A percentile compares a stretch with the other conserved stretches of the same genome.
These are phyloP conservation scores for Capronia americana DNA, from an alignment of 2,329 filamentous ascomycete genomes.

Conservation along the genomic window DNA sequence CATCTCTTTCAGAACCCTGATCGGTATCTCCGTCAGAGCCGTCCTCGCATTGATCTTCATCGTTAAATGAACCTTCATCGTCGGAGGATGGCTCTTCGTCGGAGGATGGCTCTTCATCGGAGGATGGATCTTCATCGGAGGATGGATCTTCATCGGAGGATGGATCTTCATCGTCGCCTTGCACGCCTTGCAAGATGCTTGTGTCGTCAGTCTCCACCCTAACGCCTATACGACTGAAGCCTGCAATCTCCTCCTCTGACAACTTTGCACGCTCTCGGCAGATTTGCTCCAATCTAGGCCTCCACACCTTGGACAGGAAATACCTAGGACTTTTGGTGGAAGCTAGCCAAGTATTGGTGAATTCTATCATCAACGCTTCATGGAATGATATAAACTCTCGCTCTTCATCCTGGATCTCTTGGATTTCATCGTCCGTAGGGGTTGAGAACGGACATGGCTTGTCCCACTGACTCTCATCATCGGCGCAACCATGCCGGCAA, in stretches of 20 bases:
- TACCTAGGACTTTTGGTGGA: background rate
- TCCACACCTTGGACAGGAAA: slow-evolving; percentile 9
- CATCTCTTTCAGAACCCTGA: background rate
- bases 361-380: slow-evolving; percentile 5
- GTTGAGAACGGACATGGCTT: slow-evolving; percentile 5
- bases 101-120: no score
- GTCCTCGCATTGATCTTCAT: background rate
- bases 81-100: no score
- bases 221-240: background rate
- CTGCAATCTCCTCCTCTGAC: slow-evolving; percentile 4
- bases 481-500: slow-evolving; percentile 7
- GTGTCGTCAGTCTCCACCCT: background rate
- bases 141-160: background rate
- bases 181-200: background rate
- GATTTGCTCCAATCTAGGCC: slow-evolving; percentile 7
- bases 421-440: background rate
- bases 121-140: no score
- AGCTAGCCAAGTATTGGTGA: slow-evolving; percentile 4
- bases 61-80: background rate
- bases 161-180: background rate
- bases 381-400: slow-evolving; percentile 6
- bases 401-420: slow-evolving; percentile 16
- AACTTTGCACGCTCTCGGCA: background rate
- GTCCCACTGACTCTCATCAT: background rate
- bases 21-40: background rate